phyloP scores from a whole-genome alignment of 805 yeast genomes.

The Candida broadrunensis region DNA sequence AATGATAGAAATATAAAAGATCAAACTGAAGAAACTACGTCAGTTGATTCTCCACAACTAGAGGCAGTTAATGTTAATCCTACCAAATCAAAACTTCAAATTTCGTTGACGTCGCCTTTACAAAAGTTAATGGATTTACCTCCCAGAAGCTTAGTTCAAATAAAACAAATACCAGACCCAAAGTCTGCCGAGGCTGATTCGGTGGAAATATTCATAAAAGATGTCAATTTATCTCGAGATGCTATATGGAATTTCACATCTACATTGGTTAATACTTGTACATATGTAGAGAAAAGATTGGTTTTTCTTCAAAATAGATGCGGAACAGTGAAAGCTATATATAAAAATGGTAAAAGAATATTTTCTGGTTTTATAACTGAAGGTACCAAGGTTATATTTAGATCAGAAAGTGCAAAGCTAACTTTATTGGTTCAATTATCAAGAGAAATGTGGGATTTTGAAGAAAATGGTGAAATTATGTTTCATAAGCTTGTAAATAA shows the following conservation, averaged over 20 bases:
- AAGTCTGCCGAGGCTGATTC: slow-evolving; percentile 69
- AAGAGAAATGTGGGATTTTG: slow-evolving; percentile 97
- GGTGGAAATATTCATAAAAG: slow-evolving; percentile 77
- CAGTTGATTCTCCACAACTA: slow-evolving; percentile 1
- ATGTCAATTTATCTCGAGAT: slow-evolving; percentile 78
- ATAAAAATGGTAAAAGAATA: slow-evolving; percentile 62
- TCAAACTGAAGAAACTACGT: slow-evolving; percentile 5
- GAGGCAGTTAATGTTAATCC: neutral
- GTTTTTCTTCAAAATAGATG: slow-evolving; percentile 60
- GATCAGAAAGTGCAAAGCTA: slow-evolving; percentile 88
- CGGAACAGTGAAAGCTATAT: slow-evolving; percentile 61
- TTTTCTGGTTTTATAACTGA: slow-evolving; percentile 76
- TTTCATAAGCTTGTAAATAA: slow-evolving; percentile 90
- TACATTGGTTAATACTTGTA: slow-evolving; percentile 57
- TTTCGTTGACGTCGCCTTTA: slow-evolving; percentile 61
- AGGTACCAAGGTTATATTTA: slow-evolving; percentile 74
- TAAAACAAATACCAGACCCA: slow-evolving; percentile 41
- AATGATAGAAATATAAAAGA: slow-evolving; percentile 13
- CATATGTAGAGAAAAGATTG: slow-evolving; percentile 63
- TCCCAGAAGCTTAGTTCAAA: slow-evolving; percentile 62
- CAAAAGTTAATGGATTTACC: slow-evolving; percentile 62
- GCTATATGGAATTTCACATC: slow-evolving; percentile 89
- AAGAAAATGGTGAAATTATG: slow-evolving; percentile 91
- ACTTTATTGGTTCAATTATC: slow-evolving; percentile 85
- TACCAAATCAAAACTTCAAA: slow-evolving; percentile 28